Percentiles rank a stretch among this genome's conserved stretches.
Evolutionary conservation across 768 basidiomycete genomes (phyloP).

Genomic region (Phlebiopsis gigantea): DNA sequence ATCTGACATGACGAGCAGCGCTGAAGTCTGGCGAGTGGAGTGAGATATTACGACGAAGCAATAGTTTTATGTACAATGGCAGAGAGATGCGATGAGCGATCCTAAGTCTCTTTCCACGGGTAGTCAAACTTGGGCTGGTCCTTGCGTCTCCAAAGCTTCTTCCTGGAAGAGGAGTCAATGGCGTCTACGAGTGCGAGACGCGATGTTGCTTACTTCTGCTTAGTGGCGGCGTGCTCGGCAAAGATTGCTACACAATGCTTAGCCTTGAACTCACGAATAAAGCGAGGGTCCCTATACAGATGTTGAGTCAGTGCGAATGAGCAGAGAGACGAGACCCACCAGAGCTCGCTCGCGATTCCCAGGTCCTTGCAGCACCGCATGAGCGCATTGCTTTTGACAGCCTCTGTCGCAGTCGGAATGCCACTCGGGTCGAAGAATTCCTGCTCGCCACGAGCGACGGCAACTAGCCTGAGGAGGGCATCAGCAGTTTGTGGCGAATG

Average conservation of each 20-base stretch:
- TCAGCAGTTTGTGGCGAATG: not conserved
- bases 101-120: conserved; percentile 70
- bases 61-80: too few species aligned
- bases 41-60: not conserved
- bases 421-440: conserved; percentile 92
- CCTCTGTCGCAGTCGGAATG: conserved; percentile 90
- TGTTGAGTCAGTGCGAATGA: conserved; percentile 38
- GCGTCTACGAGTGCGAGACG: not conserved
- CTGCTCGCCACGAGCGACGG: conserved; percentile 90
- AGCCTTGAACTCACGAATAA: conserved; percentile 89
- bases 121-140: conserved; percentile 84
- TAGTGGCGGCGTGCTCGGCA: conserved; percentile 75
- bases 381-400: conserved; percentile 92
- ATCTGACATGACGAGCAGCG: too few species aligned
- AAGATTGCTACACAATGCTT: conserved; percentile 82
- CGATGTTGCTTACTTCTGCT: conserved; percentile 75
- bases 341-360: conserved; percentile 93
- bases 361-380: conserved; percentile 98
- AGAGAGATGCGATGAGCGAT: not conserved
- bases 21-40: not conserved
- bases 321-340: conserved; percentile 40
- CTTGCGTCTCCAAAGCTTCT: conserved; percentile 87
- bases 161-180: conserved; percentile 42
- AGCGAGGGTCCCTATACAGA: conserved; percentile 63
- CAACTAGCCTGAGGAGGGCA: conserved; percentile 59